These are phyloP conservation scores for Mycena maculata DNA, from an alignment of 768 basidiomycete species.

Conservation along the genomic window DNA sequence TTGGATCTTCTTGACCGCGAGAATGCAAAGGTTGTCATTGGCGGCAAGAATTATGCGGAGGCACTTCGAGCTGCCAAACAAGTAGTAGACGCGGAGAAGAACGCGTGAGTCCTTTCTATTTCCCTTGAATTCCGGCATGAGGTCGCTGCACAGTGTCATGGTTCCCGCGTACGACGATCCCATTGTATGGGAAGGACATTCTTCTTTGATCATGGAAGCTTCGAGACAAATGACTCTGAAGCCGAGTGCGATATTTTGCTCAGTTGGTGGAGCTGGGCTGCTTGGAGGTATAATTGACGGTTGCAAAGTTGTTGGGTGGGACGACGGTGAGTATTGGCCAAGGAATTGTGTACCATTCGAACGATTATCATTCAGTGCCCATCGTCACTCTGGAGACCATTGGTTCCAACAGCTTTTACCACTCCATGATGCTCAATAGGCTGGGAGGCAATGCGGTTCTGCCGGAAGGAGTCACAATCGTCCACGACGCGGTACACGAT, in stretches of 20 bases:
- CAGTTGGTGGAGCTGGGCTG: slow-evolving; percentile 81
- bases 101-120: slow-evolving; percentile 59
- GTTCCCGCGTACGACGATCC: slow-evolving; percentile 80
- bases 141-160: slow-evolving; percentile 60
- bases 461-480: slow-evolving; percentile 55
- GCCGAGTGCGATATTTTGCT: slow-evolving; percentile 82
- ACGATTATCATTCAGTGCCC: slow-evolving; percentile 53
- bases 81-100: slow-evolving; percentile 54
- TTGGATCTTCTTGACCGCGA: slow-evolving; percentile 62
- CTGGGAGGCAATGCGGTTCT: slow-evolving; percentile 45
- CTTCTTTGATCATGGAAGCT: slow-evolving; percentile 79
- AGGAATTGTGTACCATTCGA: too few relatives aligned
- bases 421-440: slow-evolving; percentile 72
- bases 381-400: slow-evolving; percentile 76
- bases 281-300: slow-evolving; percentile 72
- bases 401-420: slow-evolving; percentile 81
- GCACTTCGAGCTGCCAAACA: slow-evolving; percentile 64
- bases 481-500: slow-evolving; percentile 54
- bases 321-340: slow-evolving; percentile 47
- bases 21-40: slow-evolving; percentile 68
- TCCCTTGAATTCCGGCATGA: slow-evolving; percentile 7
- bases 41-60: slow-evolving; percentile 68
- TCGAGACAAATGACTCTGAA: slow-evolving; percentile 60
- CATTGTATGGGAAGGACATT: slow-evolving; percentile 79
- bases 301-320: slow-evolving; percentile 74